Conservation (phyloP, 2,329 filamentous ascomycete genomes). For the Fusarium albidum region DNA sequence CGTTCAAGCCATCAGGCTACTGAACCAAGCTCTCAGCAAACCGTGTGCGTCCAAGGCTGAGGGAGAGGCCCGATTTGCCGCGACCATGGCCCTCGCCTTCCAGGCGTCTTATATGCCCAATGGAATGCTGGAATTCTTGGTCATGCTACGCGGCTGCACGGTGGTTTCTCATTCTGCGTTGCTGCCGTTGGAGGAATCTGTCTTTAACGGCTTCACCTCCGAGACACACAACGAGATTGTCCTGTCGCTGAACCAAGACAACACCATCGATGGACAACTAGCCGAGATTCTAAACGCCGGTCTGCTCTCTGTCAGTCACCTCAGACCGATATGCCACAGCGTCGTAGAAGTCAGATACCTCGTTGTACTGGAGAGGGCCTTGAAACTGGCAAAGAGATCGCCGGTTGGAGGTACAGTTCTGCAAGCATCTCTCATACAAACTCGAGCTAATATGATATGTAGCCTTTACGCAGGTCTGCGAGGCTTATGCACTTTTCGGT, state of each 20-base stretch:
- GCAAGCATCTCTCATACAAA: accelerated
- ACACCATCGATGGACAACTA: background rate
- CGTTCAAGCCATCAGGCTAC: constrained; percentile 42
- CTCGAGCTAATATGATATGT: background rate
- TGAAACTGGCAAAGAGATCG: constrained; percentile 3
- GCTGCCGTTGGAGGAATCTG: constrained; percentile 4
- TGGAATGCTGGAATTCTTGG: constrained; percentile 47
- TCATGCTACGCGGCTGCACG: constrained; percentile 43
- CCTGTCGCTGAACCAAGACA: background rate
- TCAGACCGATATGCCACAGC: constrained; percentile 17
- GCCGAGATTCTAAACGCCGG: background rate
- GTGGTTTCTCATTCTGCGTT: constrained; percentile 12
- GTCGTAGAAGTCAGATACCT: constrained; percentile 16
- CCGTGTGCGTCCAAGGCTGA: constrained; percentile 41
- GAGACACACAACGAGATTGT: constrained; percentile 12
- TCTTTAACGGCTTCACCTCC: constrained; percentile 11
- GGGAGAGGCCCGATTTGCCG: constrained; percentile 45
- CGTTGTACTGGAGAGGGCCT: background rate
- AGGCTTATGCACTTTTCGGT: constrained; percentile 10
- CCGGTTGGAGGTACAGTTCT: constrained; percentile 6
- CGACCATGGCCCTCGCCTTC: constrained; percentile 45
- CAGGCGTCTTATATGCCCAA: constrained; percentile 48
- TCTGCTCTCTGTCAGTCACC: background rate
- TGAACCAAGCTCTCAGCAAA: constrained; percentile 41
- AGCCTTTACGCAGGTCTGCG: constrained; percentile 1